Base-by-base conservation (phyloP, 2,329 filamentous ascomycete genomes). In the Ramularia collo-cygni region DNA sequence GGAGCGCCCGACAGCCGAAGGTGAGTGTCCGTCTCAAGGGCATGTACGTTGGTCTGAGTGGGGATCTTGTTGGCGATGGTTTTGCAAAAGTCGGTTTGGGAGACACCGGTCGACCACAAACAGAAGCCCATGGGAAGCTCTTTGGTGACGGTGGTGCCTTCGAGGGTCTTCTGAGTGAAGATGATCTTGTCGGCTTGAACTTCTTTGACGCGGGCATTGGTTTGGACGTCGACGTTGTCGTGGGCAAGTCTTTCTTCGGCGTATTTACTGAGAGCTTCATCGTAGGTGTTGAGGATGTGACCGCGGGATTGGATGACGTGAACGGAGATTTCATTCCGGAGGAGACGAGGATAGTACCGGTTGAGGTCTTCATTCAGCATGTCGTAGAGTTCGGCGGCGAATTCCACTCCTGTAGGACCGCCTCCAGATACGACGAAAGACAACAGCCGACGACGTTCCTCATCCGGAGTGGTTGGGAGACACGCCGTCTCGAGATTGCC, bases 271-370 rank as follows among this genome's bases (percentile, higher is more conserved):
- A 98, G 74, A 0, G 87, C 83, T 66, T 98, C 92, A 51, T 98
- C 92, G 60, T 98, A 98, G 0, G 92, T 98, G 68, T 98, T 98
- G 19, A 98, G 72, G 48, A 98, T 98, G 55, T 98, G 92, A 28
- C 84, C 81, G 43, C 92, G 79, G 56, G 87, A 94, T 60, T 98
- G 92, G 47, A 98, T 95, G 33, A 98, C 74, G 59, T 98, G 93
- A 1, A 98, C 90, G 0, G 92, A 96, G 35, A 98, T 94, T 62
- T 98, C 88, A 60, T 96, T 96, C 46, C 92, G 80, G n/a, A 98
- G 67, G 19, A 98, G 78, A 47, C 81, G 81, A 2, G 92, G 92
- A 63, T 95, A 98, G 54, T 84, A 79, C 37, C 75, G 72, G 30
- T 81, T 81, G 30, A 98, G 66, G 60, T 98, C 92, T 62, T 98